Conservation (phyloP, 768 basidiomycete genomes). For the Boletus barrowsii region DNA sequence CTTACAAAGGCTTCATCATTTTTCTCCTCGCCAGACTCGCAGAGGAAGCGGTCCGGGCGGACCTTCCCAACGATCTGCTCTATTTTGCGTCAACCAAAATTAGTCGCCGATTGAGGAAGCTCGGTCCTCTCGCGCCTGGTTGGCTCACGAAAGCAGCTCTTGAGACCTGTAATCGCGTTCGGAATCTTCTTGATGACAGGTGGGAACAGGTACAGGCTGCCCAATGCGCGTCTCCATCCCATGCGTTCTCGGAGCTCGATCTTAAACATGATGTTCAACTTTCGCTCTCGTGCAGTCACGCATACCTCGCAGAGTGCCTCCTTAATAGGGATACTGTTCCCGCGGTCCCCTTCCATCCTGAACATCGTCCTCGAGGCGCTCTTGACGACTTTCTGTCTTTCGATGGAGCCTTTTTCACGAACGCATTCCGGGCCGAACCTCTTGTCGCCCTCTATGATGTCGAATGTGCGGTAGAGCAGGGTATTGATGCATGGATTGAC, state of each 20-base stretch:
- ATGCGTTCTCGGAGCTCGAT: constrained; percentile 14
- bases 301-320: constrained; percentile 28
- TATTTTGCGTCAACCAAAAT: constrained; percentile 28
- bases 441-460: constrained; percentile 34
- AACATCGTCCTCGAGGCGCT: constrained; percentile 4
- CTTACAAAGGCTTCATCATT: constrained; percentile 49
- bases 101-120: constrained; percentile 22
- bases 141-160: constrained; percentile 38
- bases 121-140: constrained; percentile 18
- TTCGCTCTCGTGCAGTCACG: constrained; percentile 29
- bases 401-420: constrained; percentile 7
- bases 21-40: constrained; percentile 36
- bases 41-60: constrained; percentile 8
- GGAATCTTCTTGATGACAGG: constrained; percentile 32
- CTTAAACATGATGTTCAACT: constrained; percentile 30
- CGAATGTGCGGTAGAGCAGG: constrained; percentile 30
- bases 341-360: neutral
- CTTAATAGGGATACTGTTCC: constrained; percentile 3
- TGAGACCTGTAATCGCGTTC: constrained; percentile 37
- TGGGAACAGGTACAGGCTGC: constrained; percentile 32
- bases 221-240: constrained; percentile 21
- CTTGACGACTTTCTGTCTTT: constrained; percentile 12
- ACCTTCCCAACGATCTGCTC: constrained; percentile 26
- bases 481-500: constrained; percentile 33
- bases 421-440: constrained; percentile 3